These are phyloP conservation scores for Sclerotinia spermophila DNA, from an alignment of 2,329 filamentous ascomycete genomes.

Conservation along the genomic window DNA sequence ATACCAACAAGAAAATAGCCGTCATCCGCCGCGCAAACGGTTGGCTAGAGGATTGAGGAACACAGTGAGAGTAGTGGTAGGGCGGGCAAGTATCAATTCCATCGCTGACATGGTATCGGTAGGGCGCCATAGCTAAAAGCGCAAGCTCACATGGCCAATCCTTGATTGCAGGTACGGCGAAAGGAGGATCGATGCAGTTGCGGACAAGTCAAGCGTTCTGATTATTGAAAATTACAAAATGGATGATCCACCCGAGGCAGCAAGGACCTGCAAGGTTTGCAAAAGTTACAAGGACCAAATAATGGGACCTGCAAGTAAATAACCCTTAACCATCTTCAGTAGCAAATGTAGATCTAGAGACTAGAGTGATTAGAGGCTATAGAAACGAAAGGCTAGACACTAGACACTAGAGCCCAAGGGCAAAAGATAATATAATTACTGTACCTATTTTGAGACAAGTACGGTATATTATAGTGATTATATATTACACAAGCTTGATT, in stretches of 20 bases:
- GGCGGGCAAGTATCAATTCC: slow-evolving; percentile 27
- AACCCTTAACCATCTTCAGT: slow-evolving; percentile 11
- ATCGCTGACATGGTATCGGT: slow-evolving; percentile 29
- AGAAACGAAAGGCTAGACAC: not conserved
- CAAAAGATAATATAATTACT: not conserved
- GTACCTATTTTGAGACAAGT: not conserved
- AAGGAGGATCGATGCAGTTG: slow-evolving; percentile 20
- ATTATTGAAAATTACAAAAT: slow-evolving; percentile 16
- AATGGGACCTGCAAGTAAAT: slow-evolving; percentile 9
- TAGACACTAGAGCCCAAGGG: not conserved
- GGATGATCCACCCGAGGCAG: slow-evolving; percentile 23
- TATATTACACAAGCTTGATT: not conserved
- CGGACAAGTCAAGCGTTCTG: slow-evolving; percentile 20
- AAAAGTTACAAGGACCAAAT: slow-evolving; percentile 22
- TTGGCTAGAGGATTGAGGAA: slow-evolving; percentile 23
- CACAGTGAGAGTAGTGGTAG: slow-evolving; percentile 26
- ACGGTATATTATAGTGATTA: not conserved
- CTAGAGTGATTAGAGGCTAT: not conserved
- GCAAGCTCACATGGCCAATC: slow-evolving; percentile 32
- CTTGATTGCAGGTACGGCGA: slow-evolving; percentile 27
- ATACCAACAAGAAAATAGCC: slow-evolving; percentile 25
- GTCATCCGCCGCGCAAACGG: slow-evolving; percentile 26
- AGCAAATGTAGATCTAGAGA: slow-evolving; percentile 16
- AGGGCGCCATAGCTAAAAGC: slow-evolving; percentile 22
- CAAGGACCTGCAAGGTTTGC: slow-evolving; percentile 13